Evolutionary conservation across 2,329 filamentous ascomycete species (phyloP).

Genomic region (Emergomyces pasteurianus): DNA sequence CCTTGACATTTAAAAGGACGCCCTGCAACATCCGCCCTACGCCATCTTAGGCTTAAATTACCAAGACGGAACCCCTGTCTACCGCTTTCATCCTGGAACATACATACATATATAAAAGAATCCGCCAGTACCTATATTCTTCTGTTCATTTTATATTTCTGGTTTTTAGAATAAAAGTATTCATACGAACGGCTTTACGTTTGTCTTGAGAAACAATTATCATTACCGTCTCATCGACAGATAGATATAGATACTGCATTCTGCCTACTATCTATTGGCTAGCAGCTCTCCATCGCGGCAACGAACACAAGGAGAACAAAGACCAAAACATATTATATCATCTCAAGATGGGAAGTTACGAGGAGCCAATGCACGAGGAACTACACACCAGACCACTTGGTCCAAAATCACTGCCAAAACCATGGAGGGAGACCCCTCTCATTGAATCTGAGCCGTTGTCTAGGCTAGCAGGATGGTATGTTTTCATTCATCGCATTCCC

Average conservation of each 20-base stretch:
- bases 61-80: too few relatives aligned
- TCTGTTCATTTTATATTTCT: neutral
- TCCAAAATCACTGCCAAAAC: slow-evolving; percentile 24
- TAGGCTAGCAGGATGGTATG: slow-evolving; percentile 59
- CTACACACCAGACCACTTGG: slow-evolving; percentile 1
- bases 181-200: neutral
- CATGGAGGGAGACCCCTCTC: slow-evolving; percentile 63
- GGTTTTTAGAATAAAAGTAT: neutral
- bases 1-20: neutral
- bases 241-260: neutral
- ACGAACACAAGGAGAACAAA: neutral
- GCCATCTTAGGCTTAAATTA: too few relatives aligned
- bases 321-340: neutral
- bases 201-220: neutral
- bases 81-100: too few relatives aligned
- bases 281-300: neutral
- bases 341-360: slow-evolving; percentile 27
- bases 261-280: neutral
- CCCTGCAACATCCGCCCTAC: neutral
- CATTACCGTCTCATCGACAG: neutral
- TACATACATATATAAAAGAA: too few relatives aligned
- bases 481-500: slow-evolving; percentile 1
- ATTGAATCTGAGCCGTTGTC: slow-evolving; percentile 56
- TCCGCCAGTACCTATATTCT: too few relatives aligned
- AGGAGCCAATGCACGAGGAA: slow-evolving; percentile 6